A percentile compares a stretch with the other conserved stretches of the same genome.
phyloP scores from a whole-genome alignment of 352 stramenopile genomes.

The Plasmopara muralis region DNA sequence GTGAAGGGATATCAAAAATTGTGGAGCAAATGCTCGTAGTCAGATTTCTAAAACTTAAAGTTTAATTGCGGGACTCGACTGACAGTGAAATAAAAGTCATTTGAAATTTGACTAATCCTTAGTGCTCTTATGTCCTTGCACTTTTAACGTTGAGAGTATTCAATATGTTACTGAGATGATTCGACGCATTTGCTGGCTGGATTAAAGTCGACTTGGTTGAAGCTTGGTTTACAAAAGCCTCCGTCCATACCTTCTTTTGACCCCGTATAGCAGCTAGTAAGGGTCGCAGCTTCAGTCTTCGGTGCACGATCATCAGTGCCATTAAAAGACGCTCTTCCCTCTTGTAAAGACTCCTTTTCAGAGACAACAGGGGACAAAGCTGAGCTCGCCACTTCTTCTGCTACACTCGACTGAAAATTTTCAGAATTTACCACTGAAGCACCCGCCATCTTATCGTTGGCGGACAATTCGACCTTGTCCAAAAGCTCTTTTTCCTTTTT shows the following conservation, averaged over 20 bases:
- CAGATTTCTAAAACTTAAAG: no score
- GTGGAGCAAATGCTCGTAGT: no score
- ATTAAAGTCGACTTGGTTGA: slow-evolving; percentile 20
- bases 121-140: neutral
- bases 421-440: slow-evolving; percentile 2
- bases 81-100: no score
- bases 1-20: no score
- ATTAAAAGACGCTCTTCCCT: slow-evolving; percentile 10
- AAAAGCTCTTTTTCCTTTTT: slow-evolving; percentile 6
- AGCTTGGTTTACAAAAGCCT: slow-evolving; percentile 21
- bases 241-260: slow-evolving; percentile 6
- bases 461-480: neutral
- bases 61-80: no score
- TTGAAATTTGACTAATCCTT: no score
- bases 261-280: slow-evolving; percentile 10
- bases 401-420: slow-evolving; percentile 6
- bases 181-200: slow-evolving; percentile 12
- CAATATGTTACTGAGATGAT: slow-evolving; percentile 23
- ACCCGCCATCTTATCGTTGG: neutral
- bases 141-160: slow-evolving; percentile 1
- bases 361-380: slow-evolving; percentile 18
- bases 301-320: slow-evolving; percentile 1
- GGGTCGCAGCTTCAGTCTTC: slow-evolving; percentile 3
- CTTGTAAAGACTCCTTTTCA: slow-evolving; percentile 15
- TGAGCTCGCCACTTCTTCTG: neutral